Evolutionary conservation across 495 filamentous ascomycete genomes (phyloP).

Genomic region (Penicillium mononematosum): DNA sequence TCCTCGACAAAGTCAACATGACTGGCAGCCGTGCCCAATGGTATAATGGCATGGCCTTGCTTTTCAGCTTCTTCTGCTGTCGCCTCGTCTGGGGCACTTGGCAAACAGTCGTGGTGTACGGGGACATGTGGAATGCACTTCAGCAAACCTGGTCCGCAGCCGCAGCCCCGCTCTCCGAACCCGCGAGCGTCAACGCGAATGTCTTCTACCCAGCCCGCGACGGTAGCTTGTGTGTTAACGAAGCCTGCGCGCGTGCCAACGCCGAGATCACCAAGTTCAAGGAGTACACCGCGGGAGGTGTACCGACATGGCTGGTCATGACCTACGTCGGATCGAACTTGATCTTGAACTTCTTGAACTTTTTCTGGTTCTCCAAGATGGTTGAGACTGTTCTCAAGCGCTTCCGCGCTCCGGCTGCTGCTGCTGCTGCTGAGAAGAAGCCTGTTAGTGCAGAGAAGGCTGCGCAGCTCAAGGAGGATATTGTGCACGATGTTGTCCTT

Average conservation of each 20-base stretch:
- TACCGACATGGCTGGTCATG: conserved; percentile 78
- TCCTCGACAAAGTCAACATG: conserved; percentile 95
- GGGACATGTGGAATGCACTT: conserved; percentile 72
- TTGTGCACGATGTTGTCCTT: conserved; percentile 36
- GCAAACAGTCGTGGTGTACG: conserved; percentile 71
- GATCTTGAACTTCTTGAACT: conserved; percentile 82
- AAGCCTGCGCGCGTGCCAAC: conserved; percentile 36
- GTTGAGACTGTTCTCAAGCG: conserved; percentile 85
- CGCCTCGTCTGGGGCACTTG: conserved; percentile 91
- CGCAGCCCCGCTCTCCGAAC: conserved; percentile 23
- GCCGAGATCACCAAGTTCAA: conserved; percentile 54
- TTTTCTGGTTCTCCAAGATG: conserved; percentile 98
- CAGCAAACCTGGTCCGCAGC: conserved; percentile 42
- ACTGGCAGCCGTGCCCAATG: conserved; percentile 81
- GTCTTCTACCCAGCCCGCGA: conserved; percentile 37
- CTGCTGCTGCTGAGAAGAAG: conserved; percentile 20
- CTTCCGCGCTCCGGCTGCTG: conserved; percentile 55
- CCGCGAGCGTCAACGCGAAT: conserved; percentile 35
- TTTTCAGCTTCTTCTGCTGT: conserved; percentile 76
- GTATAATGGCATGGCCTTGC: conserved; percentile 74
- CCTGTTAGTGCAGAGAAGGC: conserved; percentile 12
- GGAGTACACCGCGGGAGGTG: conserved; percentile 40
- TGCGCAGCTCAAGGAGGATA: conserved; percentile 23
- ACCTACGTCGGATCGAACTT: conserved; percentile 77
- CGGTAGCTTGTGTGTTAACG: conserved; percentile 34